These are phyloP conservation scores for Apiotrichum laibachii DNA, from an alignment of 1,284 basidiomycete species.

Conservation along the genomic window DNA sequence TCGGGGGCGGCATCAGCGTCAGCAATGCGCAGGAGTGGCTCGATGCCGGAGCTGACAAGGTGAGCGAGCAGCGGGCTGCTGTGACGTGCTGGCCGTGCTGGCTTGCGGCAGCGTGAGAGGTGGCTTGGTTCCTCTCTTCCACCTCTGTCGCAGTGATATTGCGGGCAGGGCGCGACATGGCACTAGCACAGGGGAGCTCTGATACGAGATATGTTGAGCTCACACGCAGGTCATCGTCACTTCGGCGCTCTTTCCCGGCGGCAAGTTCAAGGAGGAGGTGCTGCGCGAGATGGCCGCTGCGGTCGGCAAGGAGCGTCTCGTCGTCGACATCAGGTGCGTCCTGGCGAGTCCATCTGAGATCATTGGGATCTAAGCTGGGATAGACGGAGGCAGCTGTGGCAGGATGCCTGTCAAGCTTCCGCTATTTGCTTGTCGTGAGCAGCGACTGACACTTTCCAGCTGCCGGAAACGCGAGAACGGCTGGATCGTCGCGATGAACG, in stretches of 20 bases:
- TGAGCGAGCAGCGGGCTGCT: constrained; percentile 39
- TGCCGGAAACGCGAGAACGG: constrained; percentile 73
- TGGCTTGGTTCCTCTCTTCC: no score
- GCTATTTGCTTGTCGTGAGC: neutral
- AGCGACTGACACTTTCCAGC: constrained; percentile 53
- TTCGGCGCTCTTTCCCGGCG: constrained; percentile 85
- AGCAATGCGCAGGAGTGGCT: constrained; percentile 83
- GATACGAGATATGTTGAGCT: neutral
- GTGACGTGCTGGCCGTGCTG: neutral
- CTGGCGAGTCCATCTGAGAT: no score
- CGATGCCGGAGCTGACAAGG: constrained; percentile 86
- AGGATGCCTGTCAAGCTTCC: no score
- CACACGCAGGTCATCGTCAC: constrained; percentile 83
- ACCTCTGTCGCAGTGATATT: no score
- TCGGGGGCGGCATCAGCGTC: constrained; percentile 88
- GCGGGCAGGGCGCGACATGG: no score
- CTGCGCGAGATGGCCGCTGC: constrained; percentile 63
- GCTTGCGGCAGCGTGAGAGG: neutral
- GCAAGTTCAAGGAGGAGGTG: constrained; percentile 71
- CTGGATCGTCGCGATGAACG: constrained; percentile 98
- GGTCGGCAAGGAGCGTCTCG: constrained; percentile 81
- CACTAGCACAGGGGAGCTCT: neutral
- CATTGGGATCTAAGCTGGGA: no score
- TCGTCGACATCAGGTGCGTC: constrained; percentile 89
- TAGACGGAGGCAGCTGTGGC: no score